Evolutionary conservation across 306 rosid genomes (phyloP).

Genomic region (Chamaecrista fasciculata): DNA sequence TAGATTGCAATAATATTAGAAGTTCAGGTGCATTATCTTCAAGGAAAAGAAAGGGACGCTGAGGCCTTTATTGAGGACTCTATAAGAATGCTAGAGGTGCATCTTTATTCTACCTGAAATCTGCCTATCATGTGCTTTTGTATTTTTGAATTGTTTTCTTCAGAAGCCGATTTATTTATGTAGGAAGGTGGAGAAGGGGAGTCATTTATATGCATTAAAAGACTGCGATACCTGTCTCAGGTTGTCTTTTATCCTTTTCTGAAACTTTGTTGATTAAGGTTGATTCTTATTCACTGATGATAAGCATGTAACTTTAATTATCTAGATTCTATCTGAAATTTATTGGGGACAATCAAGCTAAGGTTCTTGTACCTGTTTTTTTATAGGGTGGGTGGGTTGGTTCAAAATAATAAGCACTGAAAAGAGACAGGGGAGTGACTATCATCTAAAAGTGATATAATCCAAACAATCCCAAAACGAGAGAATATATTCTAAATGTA

Average conservation of each 20-base stretch:
- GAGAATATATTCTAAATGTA: neutral
- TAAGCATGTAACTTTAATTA: neutral
- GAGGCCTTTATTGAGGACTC: constrained; percentile 74
- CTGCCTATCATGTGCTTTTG: neutral
- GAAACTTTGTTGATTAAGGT: constrained; percentile 11
- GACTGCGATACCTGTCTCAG: constrained; percentile 80
- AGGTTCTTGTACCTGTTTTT: neutral
- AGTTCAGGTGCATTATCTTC: constrained; percentile 72
- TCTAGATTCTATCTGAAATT: neutral
- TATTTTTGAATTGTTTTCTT: constrained; percentile 23
- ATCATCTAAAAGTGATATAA: constrained; percentile 9
- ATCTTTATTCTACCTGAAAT: constrained; percentile 26
- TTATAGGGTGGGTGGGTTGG: neutral
- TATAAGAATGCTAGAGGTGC: constrained; percentile 77
- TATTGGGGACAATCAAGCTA: neutral
- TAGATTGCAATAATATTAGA: constrained; percentile 21
- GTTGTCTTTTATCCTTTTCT: constrained; percentile 36
- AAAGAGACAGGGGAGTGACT: neutral
- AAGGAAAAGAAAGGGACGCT: constrained; percentile 74
- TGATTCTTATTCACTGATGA: neutral
- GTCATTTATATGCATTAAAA: constrained; percentile 57
- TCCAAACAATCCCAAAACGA: neutral
- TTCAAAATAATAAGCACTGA: neutral
- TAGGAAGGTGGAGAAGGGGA: constrained; percentile 77
- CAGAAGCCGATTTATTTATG: constrained; percentile 31